A percentile compares a stretch with the other conserved stretches of the same genome.
Evolutionary conservation across 2,329 filamentous ascomycete species (phyloP).

Genomic region (Claviceps sp.): DNA sequence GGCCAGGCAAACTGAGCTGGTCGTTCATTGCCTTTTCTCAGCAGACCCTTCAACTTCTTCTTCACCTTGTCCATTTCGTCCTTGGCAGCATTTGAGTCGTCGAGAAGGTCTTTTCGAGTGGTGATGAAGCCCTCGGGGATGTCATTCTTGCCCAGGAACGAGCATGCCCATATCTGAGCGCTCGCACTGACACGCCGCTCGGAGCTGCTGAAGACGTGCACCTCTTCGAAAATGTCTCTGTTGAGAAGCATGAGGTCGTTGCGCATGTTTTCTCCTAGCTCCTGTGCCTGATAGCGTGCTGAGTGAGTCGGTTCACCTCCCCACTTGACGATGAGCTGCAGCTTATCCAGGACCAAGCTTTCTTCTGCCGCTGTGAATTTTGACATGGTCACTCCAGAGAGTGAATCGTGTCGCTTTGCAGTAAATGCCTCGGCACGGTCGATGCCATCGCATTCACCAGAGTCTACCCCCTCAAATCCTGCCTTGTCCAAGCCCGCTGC

Average conservation of each 20-base stretch:
- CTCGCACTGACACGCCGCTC: slow-evolving; percentile 90
- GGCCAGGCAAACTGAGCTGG: slow-evolving; percentile 98
- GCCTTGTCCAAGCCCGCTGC: slow-evolving; percentile 10
- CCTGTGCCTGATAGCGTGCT: slow-evolving; percentile 88
- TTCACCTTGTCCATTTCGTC: slow-evolving; percentile 99
- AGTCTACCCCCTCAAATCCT: slow-evolving; percentile 1
- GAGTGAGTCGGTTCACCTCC: slow-evolving; percentile 96
- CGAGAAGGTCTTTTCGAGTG: slow-evolving; percentile 84
- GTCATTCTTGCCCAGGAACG: slow-evolving; percentile 80
- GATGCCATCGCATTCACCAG: slow-evolving; percentile 10
- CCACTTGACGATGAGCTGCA: slow-evolving; percentile 98
- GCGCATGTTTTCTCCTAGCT: slow-evolving; percentile 88
- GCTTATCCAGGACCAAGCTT: slow-evolving; percentile 83
- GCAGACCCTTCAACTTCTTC: slow-evolving; percentile 90
- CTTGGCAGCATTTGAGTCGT: slow-evolving; percentile 96
- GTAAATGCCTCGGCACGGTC: slow-evolving; percentile 10
- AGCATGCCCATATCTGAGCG: slow-evolving; percentile 87
- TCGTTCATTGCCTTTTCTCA: slow-evolving; percentile 84
- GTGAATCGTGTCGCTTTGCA: slow-evolving; percentile 63
- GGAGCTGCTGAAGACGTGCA: slow-evolving; percentile 89
- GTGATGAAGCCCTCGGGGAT: slow-evolving; percentile 75
- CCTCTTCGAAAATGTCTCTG: slow-evolving; percentile 78
- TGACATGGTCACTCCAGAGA: slow-evolving; percentile 83
- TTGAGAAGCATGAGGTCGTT: slow-evolving; percentile 92
- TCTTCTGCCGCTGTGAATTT: slow-evolving; percentile 89